Conservation (phyloP, 305 asterid species). For the Solanum hybrid region DNA sequence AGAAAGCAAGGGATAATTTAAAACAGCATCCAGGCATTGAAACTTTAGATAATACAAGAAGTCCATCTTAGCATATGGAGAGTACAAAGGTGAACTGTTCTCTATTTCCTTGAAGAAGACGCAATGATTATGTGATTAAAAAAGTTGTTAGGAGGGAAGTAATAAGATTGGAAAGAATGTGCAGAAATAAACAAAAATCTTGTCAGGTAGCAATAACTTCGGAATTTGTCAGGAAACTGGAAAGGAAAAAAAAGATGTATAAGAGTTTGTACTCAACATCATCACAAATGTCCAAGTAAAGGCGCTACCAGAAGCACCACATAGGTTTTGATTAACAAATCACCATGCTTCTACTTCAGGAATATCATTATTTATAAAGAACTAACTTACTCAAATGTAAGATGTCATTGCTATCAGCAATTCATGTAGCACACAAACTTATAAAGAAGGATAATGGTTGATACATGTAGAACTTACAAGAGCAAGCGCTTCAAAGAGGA, state of each 20-base stretch:
- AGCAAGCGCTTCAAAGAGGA: constrained; percentile 98
- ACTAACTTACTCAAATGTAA: background rate
- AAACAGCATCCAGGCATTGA: background rate
- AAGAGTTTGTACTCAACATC: background rate
- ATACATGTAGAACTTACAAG: constrained; percentile 54
- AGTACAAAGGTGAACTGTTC: background rate
- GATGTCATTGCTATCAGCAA: background rate
- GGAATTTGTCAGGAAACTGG: background rate
- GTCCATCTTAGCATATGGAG: background rate
- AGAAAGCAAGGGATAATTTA: background rate
- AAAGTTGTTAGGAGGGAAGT: background rate
- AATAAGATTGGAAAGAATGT: background rate
- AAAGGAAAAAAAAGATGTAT: background rate
- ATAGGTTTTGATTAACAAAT: background rate
- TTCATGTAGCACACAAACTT: background rate
- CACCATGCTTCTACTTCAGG: background rate
- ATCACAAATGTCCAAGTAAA: background rate
- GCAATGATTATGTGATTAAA: background rate
- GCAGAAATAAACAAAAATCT: background rate
- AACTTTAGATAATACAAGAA: background rate
- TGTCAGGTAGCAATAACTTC: background rate
- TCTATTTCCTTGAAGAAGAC: background rate
- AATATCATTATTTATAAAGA: background rate
- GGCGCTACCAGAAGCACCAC: background rate
- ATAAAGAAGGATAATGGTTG: background rate